Base-by-base conservation (phyloP, 2,329 filamentous ascomycete genomes). In the Neodidymelliopsis sp. region DNA sequence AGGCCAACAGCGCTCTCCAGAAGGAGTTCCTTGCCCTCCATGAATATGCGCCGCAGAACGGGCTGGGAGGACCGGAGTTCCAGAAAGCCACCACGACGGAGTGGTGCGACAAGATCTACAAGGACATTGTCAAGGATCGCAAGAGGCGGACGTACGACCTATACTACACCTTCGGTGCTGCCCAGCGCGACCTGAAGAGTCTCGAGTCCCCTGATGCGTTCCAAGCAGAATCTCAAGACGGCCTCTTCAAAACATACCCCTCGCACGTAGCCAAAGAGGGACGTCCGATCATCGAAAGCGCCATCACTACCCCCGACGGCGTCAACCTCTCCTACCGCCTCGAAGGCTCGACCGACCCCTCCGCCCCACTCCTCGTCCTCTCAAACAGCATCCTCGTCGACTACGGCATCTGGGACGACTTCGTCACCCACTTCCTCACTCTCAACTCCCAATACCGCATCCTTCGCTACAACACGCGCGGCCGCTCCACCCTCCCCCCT, bases 351-450 rank as follows among this genome's bases (percentile, higher is more conserved):
- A 63, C 82, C 0, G 79, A 85, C 23, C 83, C 85, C 0, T 67
- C 81, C 15, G 88, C 90, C 0, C 90, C 90, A 0, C 81, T 88
- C 0, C 79, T 96, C 9, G 85, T 90, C 15, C 87, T 92, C 59
- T 81, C 81, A 73, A 95, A 95, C 77, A 92, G 88, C 1, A 86
- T 96, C 38, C 82, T 96, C 6, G 90, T 89, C 2, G 85, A 87
- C 36, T 81, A 87, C 56, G 79, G 83, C 68, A 94, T 96, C 82
- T 96, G 91, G 91, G 88, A 94, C 61, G 78, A 79, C 2, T 84
- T 95, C 50, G 75, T 94, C 1, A 74, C 77, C 1, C 74, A 83
- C n/a, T 80, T 94, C 57, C 69, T 79, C 30, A 61, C 71, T 10
- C 80, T 81, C 39, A 69, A 74, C 0, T 83, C 86, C 18, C 83